phyloP scores from a whole-genome alignment of 208 protist genomes.

The Wallacemonas collosoma region DNA sequence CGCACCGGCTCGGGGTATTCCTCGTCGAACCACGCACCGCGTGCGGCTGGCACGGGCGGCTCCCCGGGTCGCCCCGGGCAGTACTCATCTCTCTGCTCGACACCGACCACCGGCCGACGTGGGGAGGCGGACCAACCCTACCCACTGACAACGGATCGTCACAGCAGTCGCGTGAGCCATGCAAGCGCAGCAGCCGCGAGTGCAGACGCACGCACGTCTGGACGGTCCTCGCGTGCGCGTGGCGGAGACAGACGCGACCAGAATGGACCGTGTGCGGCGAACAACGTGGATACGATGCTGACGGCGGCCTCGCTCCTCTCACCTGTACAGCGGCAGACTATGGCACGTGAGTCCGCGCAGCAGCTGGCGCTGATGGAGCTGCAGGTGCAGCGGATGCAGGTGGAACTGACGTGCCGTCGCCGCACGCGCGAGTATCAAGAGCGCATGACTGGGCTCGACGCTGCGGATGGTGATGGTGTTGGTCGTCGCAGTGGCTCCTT shows the following conservation, averaged over 20 bases:
- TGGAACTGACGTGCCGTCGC: conserved; percentile 1
- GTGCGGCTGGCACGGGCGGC: neutral
- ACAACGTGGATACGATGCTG: neutral
- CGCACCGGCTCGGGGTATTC: neutral
- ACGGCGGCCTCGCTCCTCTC: neutral
- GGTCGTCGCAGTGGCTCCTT: neutral
- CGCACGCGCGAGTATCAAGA: conserved; percentile 15
- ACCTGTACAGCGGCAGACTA: neutral
- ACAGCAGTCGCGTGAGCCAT: conserved; percentile 1
- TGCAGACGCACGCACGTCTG: neutral
- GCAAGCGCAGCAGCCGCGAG: neutral
- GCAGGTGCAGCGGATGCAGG: conserved; percentile 3
- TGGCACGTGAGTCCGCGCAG: neutral
- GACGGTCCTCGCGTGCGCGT: no score
- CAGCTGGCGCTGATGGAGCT: conserved; percentile 10
- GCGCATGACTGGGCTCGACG: neutral
- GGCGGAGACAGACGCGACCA: no score
- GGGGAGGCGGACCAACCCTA: neutral
- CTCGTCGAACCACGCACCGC: neutral
- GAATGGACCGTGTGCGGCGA: neutral
- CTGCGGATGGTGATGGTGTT: neutral
- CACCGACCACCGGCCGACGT: conserved; percentile 1
- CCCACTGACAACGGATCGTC: neutral
- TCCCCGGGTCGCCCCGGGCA: neutral
- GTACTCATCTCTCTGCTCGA: neutral